Evolutionary conservation across 2,329 filamentous ascomycete species (phyloP).

Genomic region (Diaporthe batatas): DNA sequence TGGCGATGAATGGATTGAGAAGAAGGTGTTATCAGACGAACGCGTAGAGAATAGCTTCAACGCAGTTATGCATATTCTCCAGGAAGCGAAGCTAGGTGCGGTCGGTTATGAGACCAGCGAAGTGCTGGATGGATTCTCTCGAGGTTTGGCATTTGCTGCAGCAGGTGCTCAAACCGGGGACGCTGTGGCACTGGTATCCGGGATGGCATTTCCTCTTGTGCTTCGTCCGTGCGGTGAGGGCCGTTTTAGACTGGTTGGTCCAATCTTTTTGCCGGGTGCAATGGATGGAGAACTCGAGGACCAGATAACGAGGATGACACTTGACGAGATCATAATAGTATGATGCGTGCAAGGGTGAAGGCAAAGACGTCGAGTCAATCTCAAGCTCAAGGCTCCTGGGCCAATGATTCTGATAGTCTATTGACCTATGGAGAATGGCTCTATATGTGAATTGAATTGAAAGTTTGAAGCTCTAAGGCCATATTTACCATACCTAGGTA

Average conservation of each 20-base stretch:
- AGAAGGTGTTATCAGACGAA: neutral
- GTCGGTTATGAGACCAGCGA: neutral
- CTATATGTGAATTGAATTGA: too few species aligned
- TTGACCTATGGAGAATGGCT: too few species aligned
- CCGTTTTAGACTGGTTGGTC: neutral
- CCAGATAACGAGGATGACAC: neutral
- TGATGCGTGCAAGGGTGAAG: neutral
- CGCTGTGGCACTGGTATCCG: constrained; percentile 1
- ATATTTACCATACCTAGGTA: too few species aligned
- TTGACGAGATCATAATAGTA: neutral
- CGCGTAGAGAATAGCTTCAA: too few species aligned
- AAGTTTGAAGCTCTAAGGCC: too few species aligned
- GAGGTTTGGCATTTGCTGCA: neutral
- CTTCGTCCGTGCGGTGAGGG: neutral
- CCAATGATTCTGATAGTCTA: too few species aligned
- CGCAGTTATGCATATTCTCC: neutral
- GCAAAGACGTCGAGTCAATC: too few species aligned
- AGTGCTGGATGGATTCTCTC: too few species aligned
- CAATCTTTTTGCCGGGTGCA: neutral
- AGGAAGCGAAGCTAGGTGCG: neutral
- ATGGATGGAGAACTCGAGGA: constrained; percentile 4
- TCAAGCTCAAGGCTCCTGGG: too few species aligned
- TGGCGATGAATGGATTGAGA: too few species aligned
- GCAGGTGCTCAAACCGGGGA: neutral
- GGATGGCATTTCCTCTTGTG: constrained; percentile 6